Evolutionary conservation across 108 stramenopile genomes (phyloP).

Genomic region (Skeletonema marinoi): DNA sequence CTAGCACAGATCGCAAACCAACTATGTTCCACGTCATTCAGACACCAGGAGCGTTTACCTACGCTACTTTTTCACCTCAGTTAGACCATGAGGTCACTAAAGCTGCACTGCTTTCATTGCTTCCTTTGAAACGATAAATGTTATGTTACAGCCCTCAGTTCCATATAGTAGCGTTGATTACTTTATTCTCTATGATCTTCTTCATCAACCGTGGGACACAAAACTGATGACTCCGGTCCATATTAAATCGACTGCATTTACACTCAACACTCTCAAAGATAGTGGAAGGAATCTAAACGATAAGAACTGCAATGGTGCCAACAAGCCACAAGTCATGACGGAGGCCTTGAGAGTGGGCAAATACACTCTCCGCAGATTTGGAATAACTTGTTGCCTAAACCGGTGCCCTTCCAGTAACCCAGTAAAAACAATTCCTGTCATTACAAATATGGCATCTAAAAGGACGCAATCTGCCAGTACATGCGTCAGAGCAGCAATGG

Average conservation of each 20-base stretch:
- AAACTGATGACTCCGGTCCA: slow-evolving; percentile 50
- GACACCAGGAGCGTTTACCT: too few relatives aligned
- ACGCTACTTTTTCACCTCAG: too few relatives aligned
- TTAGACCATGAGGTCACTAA: too few relatives aligned
- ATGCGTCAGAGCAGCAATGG: slow-evolving; percentile 24
- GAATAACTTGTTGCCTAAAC: slow-evolving; percentile 25
- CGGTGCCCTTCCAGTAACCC: slow-evolving; percentile 37
- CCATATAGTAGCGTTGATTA: too few relatives aligned
- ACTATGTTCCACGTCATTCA: too few relatives aligned
- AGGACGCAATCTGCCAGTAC: slow-evolving; percentile 42
- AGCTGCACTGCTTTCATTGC: too few relatives aligned
- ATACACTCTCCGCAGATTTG: not conserved
- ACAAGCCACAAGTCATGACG: slow-evolving; percentile 9
- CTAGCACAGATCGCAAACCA: too few relatives aligned
- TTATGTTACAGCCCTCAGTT: too few relatives aligned
- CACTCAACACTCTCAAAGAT: slow-evolving; percentile 42
- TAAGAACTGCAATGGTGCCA: slow-evolving; percentile 44
- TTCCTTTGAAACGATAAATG: too few relatives aligned
- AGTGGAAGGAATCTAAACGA: slow-evolving; percentile 45
- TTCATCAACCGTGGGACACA: not conserved
- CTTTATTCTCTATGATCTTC: not conserved
- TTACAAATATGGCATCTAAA: slow-evolving; percentile 35
- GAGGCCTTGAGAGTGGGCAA: slow-evolving; percentile 38
- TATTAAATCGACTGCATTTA: slow-evolving; percentile 44
- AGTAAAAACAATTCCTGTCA: slow-evolving; percentile 30